Evolutionary conservation across 257 asterid genomes (phyloP), one percentile per base, ranked within the genome.

Genomic region (Nicotiana noctiflora): DNA sequence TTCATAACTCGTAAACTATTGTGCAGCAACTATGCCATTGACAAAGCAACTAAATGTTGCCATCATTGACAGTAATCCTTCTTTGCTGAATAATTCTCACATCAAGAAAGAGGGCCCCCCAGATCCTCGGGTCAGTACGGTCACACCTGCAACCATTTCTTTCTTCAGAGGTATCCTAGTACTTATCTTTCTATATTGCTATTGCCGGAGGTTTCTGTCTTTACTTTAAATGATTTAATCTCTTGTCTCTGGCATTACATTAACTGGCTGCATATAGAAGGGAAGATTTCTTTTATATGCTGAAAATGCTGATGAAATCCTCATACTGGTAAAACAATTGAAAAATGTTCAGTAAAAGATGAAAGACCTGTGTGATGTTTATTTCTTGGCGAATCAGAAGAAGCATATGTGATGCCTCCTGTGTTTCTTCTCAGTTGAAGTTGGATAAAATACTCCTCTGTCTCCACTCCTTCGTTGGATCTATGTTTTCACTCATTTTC

Each of bases 111-210:
- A 90, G 82, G 97, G 88, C 80, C 88, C 90, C 46, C 99, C 98
- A 52, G 98, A 94, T 91, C 90, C 98, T 72, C 91, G 99, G 88
- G 99, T 96, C 74, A 96, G 99, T 86, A 96, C 99, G 8, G 97
- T 96, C 84, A 96, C 99, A 4, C 98, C 99, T 79, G 89, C 98
- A 63, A 88, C 98, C 31, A 94, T 90, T 85, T 86, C 89, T 61
- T 88, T 86, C 84, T 96, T 92, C 72, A 85, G 85, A 92, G 98
- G 99, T 96, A 90, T 27, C 75, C n/a, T 25, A 19, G 70, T 60
- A 78, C 52, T 82, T 40, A 52, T 0, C 44, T n/a, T 56, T 5
- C 70, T 75, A 18, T 77, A 31, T 31, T 59, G 66, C 46, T 80
- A 37, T 17, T 82, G 72, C 32, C 53, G 14, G 34, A 62, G 19